Evolutionary conservation across 345 rosid genomes (phyloP).

Genomic region (Sapria himalayana): DNA sequence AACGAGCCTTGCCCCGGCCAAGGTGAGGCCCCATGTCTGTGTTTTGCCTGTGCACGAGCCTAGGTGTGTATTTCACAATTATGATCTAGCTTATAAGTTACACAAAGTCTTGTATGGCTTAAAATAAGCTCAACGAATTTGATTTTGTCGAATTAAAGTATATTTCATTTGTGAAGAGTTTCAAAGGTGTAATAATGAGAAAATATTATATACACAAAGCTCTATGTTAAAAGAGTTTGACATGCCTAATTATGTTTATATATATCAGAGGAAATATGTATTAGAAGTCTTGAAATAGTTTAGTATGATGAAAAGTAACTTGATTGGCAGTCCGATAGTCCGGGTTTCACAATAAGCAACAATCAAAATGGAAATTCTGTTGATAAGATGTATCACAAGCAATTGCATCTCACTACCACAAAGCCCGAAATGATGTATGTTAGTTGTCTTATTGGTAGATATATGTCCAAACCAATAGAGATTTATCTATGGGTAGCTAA

Average conservation of each 20-base stretch:
- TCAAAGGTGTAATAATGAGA: neutral
- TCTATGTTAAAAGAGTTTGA: neutral
- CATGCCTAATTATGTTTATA: neutral
- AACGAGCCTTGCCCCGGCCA: too few species aligned
- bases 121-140: neutral
- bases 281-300: neutral
- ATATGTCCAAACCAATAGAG: neutral
- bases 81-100: neutral
- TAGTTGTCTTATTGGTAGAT: neutral
- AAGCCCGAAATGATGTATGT: neutral
- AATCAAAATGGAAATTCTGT: neutral
- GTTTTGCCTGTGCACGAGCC: too few species aligned
- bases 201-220: neutral
- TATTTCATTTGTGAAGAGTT: neutral
- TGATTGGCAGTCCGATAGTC: neutral
- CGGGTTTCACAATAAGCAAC: neutral
- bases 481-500: neutral
- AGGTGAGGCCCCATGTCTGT: too few species aligned
- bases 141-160: neutral
- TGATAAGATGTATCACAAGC: neutral
- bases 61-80: too few species aligned
- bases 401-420: neutral
- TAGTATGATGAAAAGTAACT: neutral
- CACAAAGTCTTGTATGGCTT: too few species aligned
- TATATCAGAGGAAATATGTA: neutral